Evolutionary conservation across 1,284 basidiomycete genomes (phyloP).

Genomic region (Puccinia triticina): DNA sequence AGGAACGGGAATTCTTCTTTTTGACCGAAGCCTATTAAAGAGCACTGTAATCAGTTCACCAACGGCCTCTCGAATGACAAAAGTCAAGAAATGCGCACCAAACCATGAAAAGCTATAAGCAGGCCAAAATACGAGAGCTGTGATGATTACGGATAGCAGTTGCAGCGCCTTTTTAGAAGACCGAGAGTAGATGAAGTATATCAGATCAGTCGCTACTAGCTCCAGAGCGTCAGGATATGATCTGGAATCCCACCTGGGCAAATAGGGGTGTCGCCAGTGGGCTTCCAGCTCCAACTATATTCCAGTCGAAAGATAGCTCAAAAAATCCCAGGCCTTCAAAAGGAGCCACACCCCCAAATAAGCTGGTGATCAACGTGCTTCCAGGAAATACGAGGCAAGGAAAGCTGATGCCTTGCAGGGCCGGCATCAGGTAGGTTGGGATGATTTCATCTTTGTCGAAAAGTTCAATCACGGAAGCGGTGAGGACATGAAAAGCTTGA

Average conservation of each 20-base stretch:
- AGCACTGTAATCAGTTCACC: background rate
- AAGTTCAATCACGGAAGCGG: background rate
- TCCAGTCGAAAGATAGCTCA: slow-evolving; percentile 33
- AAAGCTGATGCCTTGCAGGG: slow-evolving; percentile 23
- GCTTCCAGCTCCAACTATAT: slow-evolving; percentile 20
- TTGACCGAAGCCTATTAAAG: slow-evolving; percentile 1
- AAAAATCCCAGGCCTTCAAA: slow-evolving; percentile 45
- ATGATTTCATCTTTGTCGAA: slow-evolving; percentile 30
- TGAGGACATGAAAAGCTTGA: background rate
- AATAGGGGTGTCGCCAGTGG: slow-evolving; percentile 2
- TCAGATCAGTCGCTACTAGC: background rate
- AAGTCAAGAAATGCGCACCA: background rate
- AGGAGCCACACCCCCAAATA: slow-evolving; percentile 30
- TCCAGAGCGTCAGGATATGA: background rate
- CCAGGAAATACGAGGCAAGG: slow-evolving; percentile 26
- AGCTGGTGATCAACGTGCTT: slow-evolving; percentile 14
- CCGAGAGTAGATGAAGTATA: background rate
- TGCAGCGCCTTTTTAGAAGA: background rate
- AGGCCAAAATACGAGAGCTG: slow-evolving; percentile 33
- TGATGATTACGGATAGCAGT: background rate
- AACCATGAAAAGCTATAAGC: slow-evolving; percentile 37
- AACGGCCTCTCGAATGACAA: background rate
- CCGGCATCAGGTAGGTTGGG: slow-evolving; percentile 35
- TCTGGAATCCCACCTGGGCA: slow-evolving; percentile 5
- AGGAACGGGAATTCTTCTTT: slow-evolving; percentile 32